These are phyloP conservation scores for Thermomucor indicae-seudaticae DNA, from an alignment of 371 early-diverging fungal genomes.

Conservation along the genomic window DNA sequence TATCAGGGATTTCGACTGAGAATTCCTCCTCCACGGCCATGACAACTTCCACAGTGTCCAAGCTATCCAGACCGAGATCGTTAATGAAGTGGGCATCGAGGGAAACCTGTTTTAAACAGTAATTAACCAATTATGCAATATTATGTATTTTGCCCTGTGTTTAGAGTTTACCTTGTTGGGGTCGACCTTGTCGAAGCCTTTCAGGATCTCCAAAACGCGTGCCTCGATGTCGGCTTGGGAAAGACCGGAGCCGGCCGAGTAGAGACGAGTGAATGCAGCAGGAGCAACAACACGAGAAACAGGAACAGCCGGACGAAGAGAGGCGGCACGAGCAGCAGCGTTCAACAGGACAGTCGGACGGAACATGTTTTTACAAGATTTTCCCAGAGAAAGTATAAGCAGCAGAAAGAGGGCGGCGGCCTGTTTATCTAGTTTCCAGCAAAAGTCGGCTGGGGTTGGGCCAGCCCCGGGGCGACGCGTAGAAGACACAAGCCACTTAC, in stretches of 20 bases:
- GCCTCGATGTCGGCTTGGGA: constrained; percentile 62
- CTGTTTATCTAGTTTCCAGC: too few species aligned
- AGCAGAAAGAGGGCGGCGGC: too few species aligned
- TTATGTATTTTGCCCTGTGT: not conserved
- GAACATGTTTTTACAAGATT: too few species aligned
- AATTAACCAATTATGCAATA: not conserved
- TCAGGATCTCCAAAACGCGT: constrained; percentile 82
- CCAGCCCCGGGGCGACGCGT: too few species aligned
- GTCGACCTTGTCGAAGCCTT: constrained; percentile 95
- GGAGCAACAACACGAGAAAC: constrained; percentile 25
- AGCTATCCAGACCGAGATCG: constrained; percentile 93
- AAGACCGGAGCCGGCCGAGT: constrained; percentile 56
- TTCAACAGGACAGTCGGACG: constrained; percentile 45
- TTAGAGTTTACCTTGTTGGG: constrained; percentile 66
- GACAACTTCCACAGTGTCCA: constrained; percentile 97
- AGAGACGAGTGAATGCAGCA: constrained; percentile 42
- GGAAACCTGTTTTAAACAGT: constrained; percentile 58
- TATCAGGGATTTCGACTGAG: constrained; percentile 95
- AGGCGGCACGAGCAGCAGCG: constrained; percentile 44
- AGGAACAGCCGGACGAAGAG: constrained; percentile 14
- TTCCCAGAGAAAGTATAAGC: too few species aligned
- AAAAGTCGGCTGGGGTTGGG: too few species aligned
- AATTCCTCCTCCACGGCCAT: constrained; percentile 99
- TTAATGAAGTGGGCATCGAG: constrained; percentile 83
- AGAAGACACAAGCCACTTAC: too few species aligned